These are phyloP conservation scores for Wickerhamomyces strasburgensis DNA, from an alignment of 805 yeast species.

Conservation along the genomic window DNA sequence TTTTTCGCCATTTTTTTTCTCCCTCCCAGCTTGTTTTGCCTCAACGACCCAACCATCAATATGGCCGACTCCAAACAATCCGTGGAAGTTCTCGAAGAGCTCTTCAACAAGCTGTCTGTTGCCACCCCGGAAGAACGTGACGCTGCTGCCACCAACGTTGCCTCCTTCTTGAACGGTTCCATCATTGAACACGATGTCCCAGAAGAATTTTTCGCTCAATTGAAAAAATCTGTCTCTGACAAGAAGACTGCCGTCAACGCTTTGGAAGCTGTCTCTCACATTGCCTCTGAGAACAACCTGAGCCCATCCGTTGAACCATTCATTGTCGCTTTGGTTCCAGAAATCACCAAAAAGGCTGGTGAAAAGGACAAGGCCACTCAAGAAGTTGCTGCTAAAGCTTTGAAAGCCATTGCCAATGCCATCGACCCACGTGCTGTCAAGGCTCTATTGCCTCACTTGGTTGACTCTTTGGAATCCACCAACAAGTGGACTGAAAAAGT, in stretches of 20 bases:
- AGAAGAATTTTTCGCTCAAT: conserved; percentile 72
- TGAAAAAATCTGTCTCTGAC: conserved; percentile 69
- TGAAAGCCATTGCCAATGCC: conserved; percentile 70
- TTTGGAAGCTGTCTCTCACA: conserved; percentile 76
- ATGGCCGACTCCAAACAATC: conserved; percentile 47
- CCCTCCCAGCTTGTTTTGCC: neutral
- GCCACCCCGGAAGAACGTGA: conserved; percentile 81
- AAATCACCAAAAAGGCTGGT: conserved; percentile 75
- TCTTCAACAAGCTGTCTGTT: conserved; percentile 86
- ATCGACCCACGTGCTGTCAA: conserved; percentile 93
- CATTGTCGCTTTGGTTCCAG: conserved; percentile 71
- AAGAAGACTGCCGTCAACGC: conserved; percentile 83
- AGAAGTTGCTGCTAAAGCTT: conserved; percentile 70
- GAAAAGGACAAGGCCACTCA: conserved; percentile 80
- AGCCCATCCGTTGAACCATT: conserved; percentile 95
- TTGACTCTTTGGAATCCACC: conserved; percentile 60
- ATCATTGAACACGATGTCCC: conserved; percentile 99
- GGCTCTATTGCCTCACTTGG: conserved; percentile 78
- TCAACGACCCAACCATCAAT: neutral
- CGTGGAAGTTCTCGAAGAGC: conserved; percentile 81
- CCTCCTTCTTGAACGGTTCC: conserved; percentile 92
- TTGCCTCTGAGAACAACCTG: conserved; percentile 73
- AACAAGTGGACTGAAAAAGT: conserved; percentile 99
- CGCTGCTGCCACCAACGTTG: conserved; percentile 82
- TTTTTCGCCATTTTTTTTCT: conserved; percentile 13